Evolutionary conservation across 805 yeast genomes (phyloP), one percentile per base, ranked within the genome.

Genomic region (Saturnispora zaruensis): DNA sequence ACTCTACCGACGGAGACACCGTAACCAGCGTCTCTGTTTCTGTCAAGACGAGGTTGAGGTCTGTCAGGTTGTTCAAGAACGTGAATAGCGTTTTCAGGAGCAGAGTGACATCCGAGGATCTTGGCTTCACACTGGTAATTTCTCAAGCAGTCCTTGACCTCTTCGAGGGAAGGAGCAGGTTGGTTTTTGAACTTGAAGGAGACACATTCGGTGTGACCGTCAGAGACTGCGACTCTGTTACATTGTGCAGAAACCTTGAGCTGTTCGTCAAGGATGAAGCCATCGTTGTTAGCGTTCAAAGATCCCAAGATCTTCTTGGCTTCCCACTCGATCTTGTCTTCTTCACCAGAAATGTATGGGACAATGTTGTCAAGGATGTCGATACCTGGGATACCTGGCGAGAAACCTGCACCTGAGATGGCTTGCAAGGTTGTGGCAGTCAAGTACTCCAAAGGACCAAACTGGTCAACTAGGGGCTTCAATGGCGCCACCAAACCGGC

Each of bases 261-360:
- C 60, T 87, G 88, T 30, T 81, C 81, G 46, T 80, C 82, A 34
- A 80, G 69, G 14, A 74, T 73, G 57, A 87, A 78, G 21, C 78
- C 79, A 43, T 69, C 66, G 41, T 80, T 81, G 34, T 69, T 75
- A 1, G 61, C 61, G 48, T 79, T 74, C 34, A 82, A 60, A 48
- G 72, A 64, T 55, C 96, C 97, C 61, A 93, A 76, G 57, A 93
- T 93, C 73, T 93, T 93, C 65, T 87, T 86, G 49, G 98, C 89
- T 74, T 93, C 99, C 95, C 95, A 89, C 71, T 93, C 99, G 60
- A 93, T 87, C 72, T 93, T 93, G 59, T 93, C 99, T 72, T 93
- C 99, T 71, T 93, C 99, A 43, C 98, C 97, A 56, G 89, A 75
- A 63, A 93, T 93, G 76, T 73, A 93, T 40, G 99, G 99, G 50